These are phyloP conservation scores for Alectoria sarmentosa DNA, from an alignment of 495 filamentous ascomycete species.

Conservation along the genomic window DNA sequence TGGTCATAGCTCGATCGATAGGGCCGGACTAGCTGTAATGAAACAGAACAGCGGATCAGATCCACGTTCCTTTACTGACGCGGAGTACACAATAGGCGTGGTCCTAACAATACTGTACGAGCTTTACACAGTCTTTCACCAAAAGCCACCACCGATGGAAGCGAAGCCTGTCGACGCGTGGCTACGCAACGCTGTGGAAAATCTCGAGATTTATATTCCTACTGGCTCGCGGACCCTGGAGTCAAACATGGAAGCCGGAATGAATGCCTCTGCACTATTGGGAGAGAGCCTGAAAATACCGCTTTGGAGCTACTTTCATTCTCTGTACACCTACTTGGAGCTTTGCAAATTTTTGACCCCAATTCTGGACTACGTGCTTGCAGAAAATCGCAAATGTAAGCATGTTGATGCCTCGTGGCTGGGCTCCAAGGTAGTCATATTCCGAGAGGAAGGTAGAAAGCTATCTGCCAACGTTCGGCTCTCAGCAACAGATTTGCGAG, in stretches of 20 bases:
- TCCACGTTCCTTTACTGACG: not conserved
- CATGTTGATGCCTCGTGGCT: constrained; percentile 5
- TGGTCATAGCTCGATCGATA: constrained; percentile 8
- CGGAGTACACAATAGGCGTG: constrained; percentile 3
- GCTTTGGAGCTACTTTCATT: constrained; percentile 11
- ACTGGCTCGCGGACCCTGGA: not conserved
- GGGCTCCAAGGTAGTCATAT: not conserved
- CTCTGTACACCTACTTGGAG: constrained; percentile 10
- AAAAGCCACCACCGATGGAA: not conserved
- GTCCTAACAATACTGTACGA: not conserved
- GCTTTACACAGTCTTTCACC: not conserved
- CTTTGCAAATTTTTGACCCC: constrained; percentile 3
- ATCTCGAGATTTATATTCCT: not conserved
- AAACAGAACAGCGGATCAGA: not conserved
- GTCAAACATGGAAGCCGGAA: not conserved
- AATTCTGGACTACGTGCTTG: constrained; percentile 4
- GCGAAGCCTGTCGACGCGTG: not conserved
- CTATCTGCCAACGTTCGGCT: constrained; percentile 3
- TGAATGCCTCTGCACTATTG: constrained; percentile 6
- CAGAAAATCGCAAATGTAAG: constrained; percentile 7
- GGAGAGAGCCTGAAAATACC: not conserved
- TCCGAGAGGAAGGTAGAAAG: constrained; percentile 1
- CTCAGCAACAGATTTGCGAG: constrained; percentile 5
- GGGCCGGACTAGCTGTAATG: not conserved
- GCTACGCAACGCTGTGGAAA: not conserved